Evolutionary conservation across 768 basidiomycete genomes (phyloP).

Genomic region (Arthromyces matolae): DNA sequence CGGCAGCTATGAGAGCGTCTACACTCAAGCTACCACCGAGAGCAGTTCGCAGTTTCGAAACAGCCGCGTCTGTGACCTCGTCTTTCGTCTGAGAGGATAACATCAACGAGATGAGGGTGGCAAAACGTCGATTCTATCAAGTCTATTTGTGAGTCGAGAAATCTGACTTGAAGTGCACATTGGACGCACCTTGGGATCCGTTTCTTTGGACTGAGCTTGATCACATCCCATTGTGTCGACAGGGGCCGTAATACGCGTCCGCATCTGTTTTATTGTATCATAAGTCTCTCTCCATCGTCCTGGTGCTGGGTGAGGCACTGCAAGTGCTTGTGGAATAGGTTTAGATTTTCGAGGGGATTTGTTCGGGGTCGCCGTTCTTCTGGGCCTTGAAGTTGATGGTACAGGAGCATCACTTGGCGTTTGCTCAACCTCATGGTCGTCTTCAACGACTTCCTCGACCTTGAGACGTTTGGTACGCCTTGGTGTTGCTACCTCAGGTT

Average conservation of each 20-base stretch:
- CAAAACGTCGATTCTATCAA: slow-evolving; percentile 70
- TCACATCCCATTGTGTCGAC: slow-evolving; percentile 94
- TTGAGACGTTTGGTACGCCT: slow-evolving; percentile 30
- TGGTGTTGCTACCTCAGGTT: slow-evolving; percentile 22
- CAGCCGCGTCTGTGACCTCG: slow-evolving; percentile 78
- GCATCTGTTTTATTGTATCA: slow-evolving; percentile 71
- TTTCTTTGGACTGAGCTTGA: slow-evolving; percentile 58
- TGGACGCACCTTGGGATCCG: slow-evolving; percentile 56
- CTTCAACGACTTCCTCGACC: slow-evolving; percentile 6
- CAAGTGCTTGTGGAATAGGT: slow-evolving; percentile 49
- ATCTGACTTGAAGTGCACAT: background rate
- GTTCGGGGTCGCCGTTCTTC: slow-evolving; percentile 15
- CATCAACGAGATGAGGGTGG: slow-evolving; percentile 90
- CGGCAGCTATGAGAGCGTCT: slow-evolving; percentile 61
- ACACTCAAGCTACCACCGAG: slow-evolving; percentile 81
- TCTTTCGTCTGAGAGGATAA: slow-evolving; percentile 96
- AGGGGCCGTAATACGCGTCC: slow-evolving; percentile 67
- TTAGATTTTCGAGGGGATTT: slow-evolving; percentile 51
- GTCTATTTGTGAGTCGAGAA: background rate
- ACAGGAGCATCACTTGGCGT: background rate
- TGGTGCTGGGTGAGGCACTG: slow-evolving; percentile 64
- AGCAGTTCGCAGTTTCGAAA: slow-evolving; percentile 64
- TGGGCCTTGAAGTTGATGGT: slow-evolving; percentile 16
- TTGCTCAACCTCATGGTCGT: slow-evolving; percentile 7
- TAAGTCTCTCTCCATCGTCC: slow-evolving; percentile 67